These are phyloP conservation scores for Eimeria maxima DNA, from an alignment of 169 alveolate species.

Conservation along the genomic window DNA sequence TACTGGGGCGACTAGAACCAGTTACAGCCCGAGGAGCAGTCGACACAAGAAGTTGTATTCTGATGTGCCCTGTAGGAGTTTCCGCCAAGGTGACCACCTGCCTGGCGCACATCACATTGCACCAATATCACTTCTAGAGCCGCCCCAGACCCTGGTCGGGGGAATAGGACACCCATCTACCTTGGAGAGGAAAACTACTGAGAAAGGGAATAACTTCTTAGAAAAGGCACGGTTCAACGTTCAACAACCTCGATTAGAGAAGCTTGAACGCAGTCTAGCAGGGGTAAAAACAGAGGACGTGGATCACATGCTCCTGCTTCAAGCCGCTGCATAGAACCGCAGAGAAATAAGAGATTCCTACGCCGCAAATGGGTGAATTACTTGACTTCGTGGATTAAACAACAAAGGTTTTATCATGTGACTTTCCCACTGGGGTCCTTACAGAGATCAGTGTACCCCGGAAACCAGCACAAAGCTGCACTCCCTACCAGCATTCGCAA, in stretches of 20 bases:
- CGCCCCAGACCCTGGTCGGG: neutral
- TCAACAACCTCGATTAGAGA: neutral
- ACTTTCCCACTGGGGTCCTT: neutral
- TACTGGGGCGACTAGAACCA: neutral
- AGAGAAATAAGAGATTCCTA: neutral
- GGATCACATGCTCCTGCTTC: neutral
- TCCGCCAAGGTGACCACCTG: neutral
- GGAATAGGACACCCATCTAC: neutral
- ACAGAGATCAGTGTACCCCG: no score
- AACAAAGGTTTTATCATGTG: neutral
- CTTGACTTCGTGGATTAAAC: neutral
- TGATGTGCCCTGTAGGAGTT: neutral
- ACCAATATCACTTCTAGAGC: neutral
- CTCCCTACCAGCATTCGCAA: neutral
- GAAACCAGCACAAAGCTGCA: neutral
- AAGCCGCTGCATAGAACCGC: neutral
- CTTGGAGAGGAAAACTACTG: neutral
- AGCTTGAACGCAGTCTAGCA: neutral
- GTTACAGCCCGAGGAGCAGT: neutral
- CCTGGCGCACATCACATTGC: neutral
- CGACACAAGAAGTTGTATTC: neutral
- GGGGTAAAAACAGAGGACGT: neutral
- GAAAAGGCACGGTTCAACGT: neutral
- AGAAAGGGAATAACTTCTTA: neutral
- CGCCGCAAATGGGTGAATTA: neutral